Evolutionary conservation across 306 rosid genomes (phyloP).

Genomic region (Ceratonia siliqua): DNA sequence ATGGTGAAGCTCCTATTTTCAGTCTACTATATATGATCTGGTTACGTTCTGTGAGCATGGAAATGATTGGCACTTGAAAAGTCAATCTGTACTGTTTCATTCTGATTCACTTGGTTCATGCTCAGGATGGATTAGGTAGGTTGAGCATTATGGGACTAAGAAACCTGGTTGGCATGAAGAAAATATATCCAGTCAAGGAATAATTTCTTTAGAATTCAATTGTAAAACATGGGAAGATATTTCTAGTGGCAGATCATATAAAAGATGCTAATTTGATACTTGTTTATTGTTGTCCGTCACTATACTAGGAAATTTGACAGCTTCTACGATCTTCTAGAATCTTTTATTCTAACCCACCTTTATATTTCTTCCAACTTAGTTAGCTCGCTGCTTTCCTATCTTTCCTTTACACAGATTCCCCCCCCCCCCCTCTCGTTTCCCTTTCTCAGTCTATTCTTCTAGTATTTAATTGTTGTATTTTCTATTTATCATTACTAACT

Average conservation of each 20-base stretch:
- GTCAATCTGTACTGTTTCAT: neutral
- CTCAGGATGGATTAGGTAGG: neutral
- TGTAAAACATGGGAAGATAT: neutral
- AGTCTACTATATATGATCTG: neutral
- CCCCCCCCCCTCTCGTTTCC: neutral
- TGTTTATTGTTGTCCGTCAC: neutral
- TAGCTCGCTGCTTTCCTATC: neutral
- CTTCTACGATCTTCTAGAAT: neutral
- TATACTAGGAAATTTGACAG: neutral
- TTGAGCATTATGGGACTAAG: neutral
- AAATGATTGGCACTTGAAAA: neutral
- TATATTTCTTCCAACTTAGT: neutral
- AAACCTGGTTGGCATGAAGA: neutral
- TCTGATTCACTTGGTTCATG: neutral
- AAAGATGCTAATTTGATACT: neutral
- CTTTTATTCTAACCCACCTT: neutral
- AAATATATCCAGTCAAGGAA: neutral
- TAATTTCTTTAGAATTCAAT: neutral
- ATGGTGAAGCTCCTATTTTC: neutral
- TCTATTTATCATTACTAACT: neutral
- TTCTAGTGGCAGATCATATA: neutral
- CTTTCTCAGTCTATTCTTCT: neutral
- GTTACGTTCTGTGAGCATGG: neutral
- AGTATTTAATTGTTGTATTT: neutral
- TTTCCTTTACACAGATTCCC: too few relatives aligned